Conservation (phyloP, 495 filamentous ascomycete species). For the Podospora comata region DNA sequence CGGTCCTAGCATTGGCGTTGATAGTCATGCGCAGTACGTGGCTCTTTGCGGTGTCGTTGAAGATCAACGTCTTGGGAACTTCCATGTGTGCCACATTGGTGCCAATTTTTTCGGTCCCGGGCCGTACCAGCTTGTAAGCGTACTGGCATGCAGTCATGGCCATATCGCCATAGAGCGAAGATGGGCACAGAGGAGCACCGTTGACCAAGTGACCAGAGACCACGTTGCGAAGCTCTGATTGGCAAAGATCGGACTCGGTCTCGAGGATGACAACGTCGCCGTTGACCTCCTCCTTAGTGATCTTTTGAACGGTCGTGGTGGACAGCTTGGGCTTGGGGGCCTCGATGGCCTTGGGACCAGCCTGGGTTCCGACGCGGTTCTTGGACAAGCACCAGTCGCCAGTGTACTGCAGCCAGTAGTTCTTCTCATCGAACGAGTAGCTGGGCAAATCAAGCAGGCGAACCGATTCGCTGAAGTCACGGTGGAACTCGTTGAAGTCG, state of each 20-base stretch:
- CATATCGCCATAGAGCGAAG: conserved; percentile 72
- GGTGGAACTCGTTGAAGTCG: conserved; percentile 76
- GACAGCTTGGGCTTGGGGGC: conserved; percentile 45
- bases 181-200: conserved; percentile 50
- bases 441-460: conserved; percentile 65
- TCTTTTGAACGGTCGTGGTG: conserved; percentile 49
- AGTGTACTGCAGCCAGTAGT: conserved; percentile 77
- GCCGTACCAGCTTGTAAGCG: conserved; percentile 56
- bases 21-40: conserved; percentile 48
- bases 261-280: conserved; percentile 54
- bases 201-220: conserved; percentile 75
- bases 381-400: conserved; percentile 69
- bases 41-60: conserved; percentile 50
- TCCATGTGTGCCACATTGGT: conserved; percentile 63
- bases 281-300: conserved; percentile 57
- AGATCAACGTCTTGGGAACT: conserved; percentile 69
- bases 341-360: conserved; percentile 49
- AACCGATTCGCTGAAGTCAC: conserved; percentile 60
- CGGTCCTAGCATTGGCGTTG: conserved; percentile 38
- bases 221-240: conserved; percentile 56
- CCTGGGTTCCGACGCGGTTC: conserved; percentile 59
- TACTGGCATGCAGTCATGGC: conserved; percentile 71
- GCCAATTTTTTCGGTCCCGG: conserved; percentile 50
- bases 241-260: conserved; percentile 63
- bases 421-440: conserved; percentile 77